Evolutionary conservation across 208 protist species (phyloP).

Genomic region (Leptomonas seymouri): DNA sequence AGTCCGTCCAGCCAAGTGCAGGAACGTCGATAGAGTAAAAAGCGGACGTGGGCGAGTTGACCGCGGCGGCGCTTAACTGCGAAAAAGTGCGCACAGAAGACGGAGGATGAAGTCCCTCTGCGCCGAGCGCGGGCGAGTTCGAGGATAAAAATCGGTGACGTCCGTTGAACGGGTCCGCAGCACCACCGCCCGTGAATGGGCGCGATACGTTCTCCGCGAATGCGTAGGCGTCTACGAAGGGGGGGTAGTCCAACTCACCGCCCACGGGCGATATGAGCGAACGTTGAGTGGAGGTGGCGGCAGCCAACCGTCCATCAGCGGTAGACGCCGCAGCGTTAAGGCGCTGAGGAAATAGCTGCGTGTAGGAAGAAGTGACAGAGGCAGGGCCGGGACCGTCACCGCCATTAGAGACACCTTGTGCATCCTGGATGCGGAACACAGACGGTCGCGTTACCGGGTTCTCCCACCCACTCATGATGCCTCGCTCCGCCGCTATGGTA

Average conservation of each 20-base stretch:
- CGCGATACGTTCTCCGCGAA: background rate
- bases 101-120: background rate
- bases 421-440: slow-evolving; percentile 21
- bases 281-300: background rate
- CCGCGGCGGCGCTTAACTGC: slow-evolving; percentile 7
- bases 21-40: slow-evolving; percentile 1
- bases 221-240: background rate
- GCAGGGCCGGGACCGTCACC: background rate
- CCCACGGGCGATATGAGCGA: background rate
- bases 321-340: background rate
- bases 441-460: slow-evolving; percentile 19
- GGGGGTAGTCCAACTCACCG: background rate
- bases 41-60: background rate
- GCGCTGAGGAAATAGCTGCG: background rate
- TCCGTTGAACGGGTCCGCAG: background rate
- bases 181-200: background rate
- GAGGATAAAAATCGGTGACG: background rate
- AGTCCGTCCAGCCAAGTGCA: slow-evolving; percentile 2
- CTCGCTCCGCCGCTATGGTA: no score
- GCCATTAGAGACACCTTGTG: background rate
- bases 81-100: slow-evolving; percentile 25
- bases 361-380: background rate
- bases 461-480: background rate
- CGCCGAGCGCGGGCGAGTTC: background rate
- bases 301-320: background rate